Base-by-base conservation (phyloP, 441 rosid genomes). In the Aleurites moluccanus region DNA sequence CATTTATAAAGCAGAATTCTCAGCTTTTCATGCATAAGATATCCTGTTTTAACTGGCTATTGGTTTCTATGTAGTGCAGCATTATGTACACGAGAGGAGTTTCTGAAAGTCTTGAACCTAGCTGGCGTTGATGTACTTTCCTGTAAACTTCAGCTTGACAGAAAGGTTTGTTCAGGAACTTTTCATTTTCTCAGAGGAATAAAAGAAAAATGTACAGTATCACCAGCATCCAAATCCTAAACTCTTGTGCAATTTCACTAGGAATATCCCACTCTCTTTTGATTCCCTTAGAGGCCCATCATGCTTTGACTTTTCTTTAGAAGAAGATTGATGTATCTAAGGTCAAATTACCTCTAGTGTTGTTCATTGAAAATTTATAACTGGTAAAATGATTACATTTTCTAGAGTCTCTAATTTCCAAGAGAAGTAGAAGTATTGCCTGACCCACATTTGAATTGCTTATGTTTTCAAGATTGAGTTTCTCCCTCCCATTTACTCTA, bases 21-120 rank as follows among this genome's bases (percentile, higher is more conserved):
- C 33, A 42, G n/a, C 68, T 59, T 52, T 27, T 42, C 23, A 25
- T 25, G 66, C 52, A 33, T 50, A 40, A 30, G 21, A n/a, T 64
- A 71, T 61, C 74, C 78, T 60, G 70, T 78, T 77, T 68, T 77
- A 47, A 85, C 76, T 66, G 73, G 82, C 72, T 40, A 62, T 80
- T 70, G 69, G 62, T 67, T 76, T 73, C 74, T 80, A 67, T 90
- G 61, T 83, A 86, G 92, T 80, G 87, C 88, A 85, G 88, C 82
- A 59, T 77, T 88, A 70, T 69, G 64, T 84, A 74, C 84, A 13
- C 76, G 82, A 65, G 90, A 85, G 73, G 96, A 91, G 77, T 91
- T 89, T 82, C 75, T 83, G 69, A 91, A 80, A 78, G 89, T 86
- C 53, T 64, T 84, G 85, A 87, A 88, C 78, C 78, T 89, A 79